Evolutionary conservation across 2,329 filamentous ascomycete genomes (phyloP).

Genomic region (Colletotrichum spinosum): DNA sequence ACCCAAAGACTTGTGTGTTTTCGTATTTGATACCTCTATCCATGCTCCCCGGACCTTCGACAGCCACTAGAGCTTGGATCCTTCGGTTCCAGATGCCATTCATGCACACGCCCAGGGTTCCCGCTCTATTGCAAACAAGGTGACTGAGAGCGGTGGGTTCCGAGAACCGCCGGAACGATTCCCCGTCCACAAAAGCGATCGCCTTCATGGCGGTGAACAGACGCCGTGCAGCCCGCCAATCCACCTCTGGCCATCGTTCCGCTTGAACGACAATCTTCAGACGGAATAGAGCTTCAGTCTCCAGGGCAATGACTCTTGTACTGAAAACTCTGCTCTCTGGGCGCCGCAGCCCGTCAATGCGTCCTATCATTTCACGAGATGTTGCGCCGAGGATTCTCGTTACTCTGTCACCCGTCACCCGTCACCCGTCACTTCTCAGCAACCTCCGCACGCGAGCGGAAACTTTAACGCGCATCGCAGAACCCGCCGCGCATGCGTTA

Average conservation of each 20-base stretch:
- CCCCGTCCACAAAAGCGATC: conserved; percentile 34
- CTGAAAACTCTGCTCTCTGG: conserved; percentile 34
- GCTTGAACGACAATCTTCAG: conserved; percentile 19
- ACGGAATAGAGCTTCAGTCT: conserved; percentile 24
- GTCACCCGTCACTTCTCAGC: conserved; percentile 33
- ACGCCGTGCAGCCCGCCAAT: conserved; percentile 31
- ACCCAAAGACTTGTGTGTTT: neutral
- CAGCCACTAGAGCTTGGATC: conserved; percentile 23
- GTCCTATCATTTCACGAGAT: conserved; percentile 29
- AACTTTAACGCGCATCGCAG: conserved; percentile 34
- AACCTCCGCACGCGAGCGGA: conserved; percentile 31
- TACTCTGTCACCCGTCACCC: conserved; percentile 23
- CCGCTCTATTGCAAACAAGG: conserved; percentile 31
- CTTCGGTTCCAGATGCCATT: conserved; percentile 25
- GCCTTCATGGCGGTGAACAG: conserved; percentile 35
- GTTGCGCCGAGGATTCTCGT: conserved; percentile 17
- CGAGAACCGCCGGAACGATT: conserved; percentile 25
- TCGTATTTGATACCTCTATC: conserved; percentile 12
- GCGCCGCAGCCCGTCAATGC: conserved; percentile 16
- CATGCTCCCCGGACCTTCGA: conserved; percentile 10
- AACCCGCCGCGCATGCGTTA: conserved; percentile 29
- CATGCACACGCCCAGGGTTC: conserved; percentile 33
- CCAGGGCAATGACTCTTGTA: conserved; percentile 34
- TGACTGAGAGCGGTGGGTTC: conserved; percentile 34
- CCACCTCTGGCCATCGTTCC: conserved; percentile 32